These are phyloP conservation scores for Pilatotrama ljubarskyi DNA, from an alignment of 768 basidiomycete genomes.

Conservation along the genomic window DNA sequence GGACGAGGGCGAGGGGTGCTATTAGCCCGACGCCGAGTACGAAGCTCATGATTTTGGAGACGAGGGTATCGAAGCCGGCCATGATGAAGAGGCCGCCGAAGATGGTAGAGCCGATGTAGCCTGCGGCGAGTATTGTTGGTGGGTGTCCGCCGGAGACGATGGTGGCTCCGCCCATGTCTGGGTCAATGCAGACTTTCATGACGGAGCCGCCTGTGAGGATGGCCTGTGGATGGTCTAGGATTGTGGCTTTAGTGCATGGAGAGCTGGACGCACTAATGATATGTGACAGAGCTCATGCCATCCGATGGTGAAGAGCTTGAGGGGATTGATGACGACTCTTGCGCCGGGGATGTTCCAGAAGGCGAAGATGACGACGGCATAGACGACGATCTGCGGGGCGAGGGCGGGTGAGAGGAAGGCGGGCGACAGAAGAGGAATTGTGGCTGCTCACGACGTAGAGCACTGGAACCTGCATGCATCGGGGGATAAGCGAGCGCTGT, in stretches of 20 bases:
- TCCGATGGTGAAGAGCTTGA: conserved; percentile 86
- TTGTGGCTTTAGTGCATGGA: not conserved
- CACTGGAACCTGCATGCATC: conserved; percentile 57
- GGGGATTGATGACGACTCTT: conserved; percentile 75
- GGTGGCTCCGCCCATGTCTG: conserved; percentile 74
- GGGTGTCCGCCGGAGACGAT: conserved; percentile 78
- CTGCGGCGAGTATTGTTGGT: conserved; percentile 69
- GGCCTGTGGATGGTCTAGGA: conserved; percentile 46
- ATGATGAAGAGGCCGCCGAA: conserved; percentile 83
- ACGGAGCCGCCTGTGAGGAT: conserved; percentile 80
- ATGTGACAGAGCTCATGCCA: conserved; percentile 90
- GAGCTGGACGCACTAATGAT: conserved; percentile 52
- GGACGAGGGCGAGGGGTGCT: conserved; percentile 81
- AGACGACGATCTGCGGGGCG: conserved; percentile 68
- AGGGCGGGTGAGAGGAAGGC: not conserved
- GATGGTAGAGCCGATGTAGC: conserved; percentile 81
- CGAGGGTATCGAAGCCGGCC: conserved; percentile 85
- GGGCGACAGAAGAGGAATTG: not conserved
- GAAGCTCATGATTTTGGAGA: conserved; percentile 91
- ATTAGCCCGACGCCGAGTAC: conserved; percentile 84
- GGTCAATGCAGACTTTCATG: conserved; percentile 80
- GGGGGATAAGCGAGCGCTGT: not conserved
- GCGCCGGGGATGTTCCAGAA: conserved; percentile 86
- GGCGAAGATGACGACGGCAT: conserved; percentile 83
- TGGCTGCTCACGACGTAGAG: conserved; percentile 66